Evolutionary conservation across 495 filamentous ascomycete species (phyloP), one percentile per base, ranked within the genome.

Genomic region (Aspergillus indologenus): DNA sequence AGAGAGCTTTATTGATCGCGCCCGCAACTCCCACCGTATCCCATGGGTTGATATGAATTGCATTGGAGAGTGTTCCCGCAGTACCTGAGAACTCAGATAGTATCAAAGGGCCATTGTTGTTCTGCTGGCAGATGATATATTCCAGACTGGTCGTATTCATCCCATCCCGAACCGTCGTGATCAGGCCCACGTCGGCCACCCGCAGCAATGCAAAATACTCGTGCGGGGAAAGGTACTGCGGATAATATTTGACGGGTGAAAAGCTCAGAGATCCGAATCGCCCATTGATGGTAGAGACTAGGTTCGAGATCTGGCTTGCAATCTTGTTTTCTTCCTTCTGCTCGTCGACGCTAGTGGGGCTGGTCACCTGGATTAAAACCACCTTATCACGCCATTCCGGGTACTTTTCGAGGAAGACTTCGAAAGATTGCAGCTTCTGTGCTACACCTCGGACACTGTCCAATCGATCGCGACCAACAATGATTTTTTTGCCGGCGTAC

Each of bases 61-160:
- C 92, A 65, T 86, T 87, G 52, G 81, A 84, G 29, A 97, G 82
- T 19, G 86, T 92, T 40, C 91, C 90, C 45, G 92, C 92, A 0
- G 92, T 96, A 61, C 92, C 92, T 40, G 92, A 96, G 71, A 97
- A 97, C 72, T 97, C 92, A 11, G 92, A 97, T 8, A 97, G 81
- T 60, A 97, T 96, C 43, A 97, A 77, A 12, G 91, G 92, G 1
- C 91, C 87, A 67, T 91, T 84, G 43, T 85, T 86, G 51, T 89
- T 86, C 63, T 88, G 87, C 71, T 97, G 92, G 74, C 90, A 94
- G 52, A 97, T 83, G 26, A 97, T 85, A 70, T 95, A 97, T 71
- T 97, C 92, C 52, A 97, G 72, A 68, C 90, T 92, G 8, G 92
- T 96, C 14, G 92, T 96, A 76, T 97, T 97, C 91, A 97, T 96